phyloP scores from a whole-genome alignment of 805 yeast species.

The Candida pseudoglaebosa region DNA sequence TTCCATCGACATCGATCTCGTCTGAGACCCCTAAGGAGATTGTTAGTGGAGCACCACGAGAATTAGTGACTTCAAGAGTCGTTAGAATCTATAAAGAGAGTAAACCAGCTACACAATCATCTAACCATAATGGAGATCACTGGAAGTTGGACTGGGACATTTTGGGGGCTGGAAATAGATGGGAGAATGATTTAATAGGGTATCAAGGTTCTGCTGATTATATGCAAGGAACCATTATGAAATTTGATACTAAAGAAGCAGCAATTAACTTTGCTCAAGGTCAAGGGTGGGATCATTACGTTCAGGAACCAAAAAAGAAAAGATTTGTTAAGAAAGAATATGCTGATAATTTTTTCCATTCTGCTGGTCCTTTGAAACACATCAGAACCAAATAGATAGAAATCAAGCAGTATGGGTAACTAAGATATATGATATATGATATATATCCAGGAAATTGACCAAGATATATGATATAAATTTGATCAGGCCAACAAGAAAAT shows the following conservation, averaged over 20 bases:
- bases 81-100: constrained; percentile 76
- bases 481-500: too few relatives aligned
- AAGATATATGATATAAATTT: too few relatives aligned
- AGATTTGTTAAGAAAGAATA: constrained; percentile 73
- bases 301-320: constrained; percentile 77
- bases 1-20: constrained; percentile 20
- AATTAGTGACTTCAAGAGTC: constrained; percentile 54
- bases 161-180: constrained; percentile 68
- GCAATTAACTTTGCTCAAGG: constrained; percentile 77
- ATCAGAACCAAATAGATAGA: constrained; percentile 70
- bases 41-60: constrained; percentile 75
- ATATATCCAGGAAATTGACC: too few relatives aligned
- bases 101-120: constrained; percentile 80
- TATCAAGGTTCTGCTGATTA: constrained; percentile 77
- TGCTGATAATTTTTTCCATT: constrained; percentile 66
- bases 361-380: constrained; percentile 68
- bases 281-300: constrained; percentile 81
- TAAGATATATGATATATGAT: too few relatives aligned
- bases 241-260: constrained; percentile 69
- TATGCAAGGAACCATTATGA: constrained; percentile 75
- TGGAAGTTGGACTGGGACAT: constrained; percentile 89
- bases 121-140: constrained; percentile 45
- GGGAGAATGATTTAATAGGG: constrained; percentile 89
- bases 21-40: constrained; percentile 46
- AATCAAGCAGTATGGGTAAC: too few relatives aligned